These are phyloP conservation scores for Lentithecium fluviatile DNA, from an alignment of 495 filamentous ascomycete species.

Conservation along the genomic window DNA sequence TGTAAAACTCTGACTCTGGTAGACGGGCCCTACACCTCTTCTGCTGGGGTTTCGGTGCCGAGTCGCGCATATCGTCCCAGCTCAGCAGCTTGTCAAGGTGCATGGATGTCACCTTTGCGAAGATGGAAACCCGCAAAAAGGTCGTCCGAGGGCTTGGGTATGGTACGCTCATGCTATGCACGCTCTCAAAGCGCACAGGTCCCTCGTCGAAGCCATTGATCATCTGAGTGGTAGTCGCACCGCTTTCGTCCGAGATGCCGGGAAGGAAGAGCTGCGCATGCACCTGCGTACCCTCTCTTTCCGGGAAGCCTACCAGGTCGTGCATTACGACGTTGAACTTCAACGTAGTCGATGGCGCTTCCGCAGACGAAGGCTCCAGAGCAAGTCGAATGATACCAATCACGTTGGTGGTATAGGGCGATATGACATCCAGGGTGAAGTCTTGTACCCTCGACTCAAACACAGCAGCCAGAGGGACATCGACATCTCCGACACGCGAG, in stretches of 20 bases:
- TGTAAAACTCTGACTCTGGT: conserved; percentile 87
- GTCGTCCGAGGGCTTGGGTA: conserved; percentile 72
- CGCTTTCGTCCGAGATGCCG: conserved; percentile 86
- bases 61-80: conserved; percentile 97
- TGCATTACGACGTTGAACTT: conserved; percentile 99
- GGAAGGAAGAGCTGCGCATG: conserved; percentile 96
- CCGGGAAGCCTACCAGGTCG: conserved; percentile 92
- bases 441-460: conserved; percentile 96
- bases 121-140: conserved; percentile 84
- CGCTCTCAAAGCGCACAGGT: conserved; percentile 92
- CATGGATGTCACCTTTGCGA: conserved; percentile 86
- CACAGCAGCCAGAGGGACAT: conserved; percentile 89
- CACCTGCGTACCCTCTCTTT: conserved; percentile 92
- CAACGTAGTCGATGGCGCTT: conserved; percentile 85
- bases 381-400: conserved; percentile 88
- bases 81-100: conserved; percentile 96
- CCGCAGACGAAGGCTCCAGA: conserved; percentile 88
- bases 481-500: conserved; percentile 88
- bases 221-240: conserved; percentile 90
- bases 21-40: conserved; percentile 64
- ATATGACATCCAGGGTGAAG: conserved; percentile 83
- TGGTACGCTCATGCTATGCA: conserved; percentile 98
- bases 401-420: conserved; percentile 86
- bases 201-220: conserved; percentile 93
- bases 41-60: conserved; percentile 56